A percentile compares a stretch with the other conserved stretches of the same genome.
Conservation (phyloP, 306 rosid species). For the Oxytropis ochrocephala region DNA sequence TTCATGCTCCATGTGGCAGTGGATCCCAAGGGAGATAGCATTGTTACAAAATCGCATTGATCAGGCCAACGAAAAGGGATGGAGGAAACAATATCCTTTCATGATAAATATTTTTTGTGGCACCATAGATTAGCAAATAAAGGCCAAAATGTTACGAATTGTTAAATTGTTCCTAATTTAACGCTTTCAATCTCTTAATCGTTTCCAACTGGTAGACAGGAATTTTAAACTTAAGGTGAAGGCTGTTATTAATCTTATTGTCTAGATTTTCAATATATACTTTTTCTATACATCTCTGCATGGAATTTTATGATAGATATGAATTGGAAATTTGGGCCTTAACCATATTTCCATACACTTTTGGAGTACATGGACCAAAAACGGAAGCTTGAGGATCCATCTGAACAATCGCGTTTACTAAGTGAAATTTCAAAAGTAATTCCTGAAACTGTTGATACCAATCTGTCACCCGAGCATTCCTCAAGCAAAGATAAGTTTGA, state of each 20-base stretch:
- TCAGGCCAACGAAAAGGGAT: constrained; percentile 81
- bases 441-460: constrained; percentile 38
- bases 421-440: constrained; percentile 46
- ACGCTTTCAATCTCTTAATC: background rate
- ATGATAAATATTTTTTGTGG: constrained; percentile 3
- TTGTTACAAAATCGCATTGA: constrained; percentile 59
- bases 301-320: background rate
- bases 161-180: background rate
- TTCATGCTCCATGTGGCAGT: constrained; percentile 34
- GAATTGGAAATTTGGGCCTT: constrained; percentile 34
- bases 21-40: constrained; percentile 61
- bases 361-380: constrained; percentile 41
- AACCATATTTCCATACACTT: constrained; percentile 47
- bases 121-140: background rate
- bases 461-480: constrained; percentile 26
- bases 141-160: background rate
- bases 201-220: background rate
- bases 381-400: constrained; percentile 38
- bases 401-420: constrained; percentile 51
- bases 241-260: background rate
- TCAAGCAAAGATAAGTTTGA: constrained; percentile 26
- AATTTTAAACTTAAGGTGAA: background rate
- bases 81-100: constrained; percentile 92
- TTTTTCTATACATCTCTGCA: background rate
- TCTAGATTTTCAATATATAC: background rate